Percentiles rank a stretch among this genome's conserved stretches.
Conservation (phyloP, 2,329 filamentous ascomycete genomes). For the Waltergamsia citrina region DNA sequence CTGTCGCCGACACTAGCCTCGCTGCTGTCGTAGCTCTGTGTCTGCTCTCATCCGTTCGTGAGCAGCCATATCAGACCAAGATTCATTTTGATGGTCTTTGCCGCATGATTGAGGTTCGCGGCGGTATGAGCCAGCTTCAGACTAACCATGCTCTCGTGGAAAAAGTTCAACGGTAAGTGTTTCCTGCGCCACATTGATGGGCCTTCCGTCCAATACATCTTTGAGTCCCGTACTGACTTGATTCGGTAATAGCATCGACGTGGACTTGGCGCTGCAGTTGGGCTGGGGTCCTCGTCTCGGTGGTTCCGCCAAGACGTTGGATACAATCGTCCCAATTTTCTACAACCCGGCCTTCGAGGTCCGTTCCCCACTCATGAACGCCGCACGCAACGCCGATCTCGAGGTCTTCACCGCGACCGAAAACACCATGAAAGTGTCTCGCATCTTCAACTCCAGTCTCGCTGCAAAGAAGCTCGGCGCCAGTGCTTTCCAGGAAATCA, state of each 20-base stretch:
- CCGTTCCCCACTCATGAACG: slow-evolving; percentile 4
- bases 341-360: slow-evolving; percentile 4
- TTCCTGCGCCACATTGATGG: background rate
- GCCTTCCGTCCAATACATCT: background rate
- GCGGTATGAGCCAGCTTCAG: slow-evolving; percentile 14
- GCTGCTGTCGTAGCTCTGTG: slow-evolving; percentile 14
- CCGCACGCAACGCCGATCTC: slow-evolving; percentile 3
- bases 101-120: slow-evolving; percentile 17
- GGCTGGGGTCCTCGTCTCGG: slow-evolving; percentile 1
- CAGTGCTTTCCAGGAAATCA: slow-evolving; percentile 13
- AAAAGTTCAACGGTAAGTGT: slow-evolving; percentile 6
- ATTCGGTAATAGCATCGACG: slow-evolving; percentile 4
- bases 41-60: slow-evolving; percentile 14
- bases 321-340: slow-evolving; percentile 4
- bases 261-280: slow-evolving; percentile 5
- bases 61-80: slow-evolving; percentile 10
- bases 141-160: slow-evolving; percentile 4
- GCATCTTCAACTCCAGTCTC: slow-evolving; percentile 4
- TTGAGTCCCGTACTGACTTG: background rate
- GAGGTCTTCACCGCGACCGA: slow-evolving; percentile 1
- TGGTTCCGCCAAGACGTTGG: slow-evolving; percentile 3
- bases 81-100: slow-evolving; percentile 19
- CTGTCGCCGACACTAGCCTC: slow-evolving; percentile 15
- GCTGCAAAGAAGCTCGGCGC: slow-evolving; percentile 8
- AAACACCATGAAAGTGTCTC: slow-evolving; percentile 4